Evolutionary conservation across 2,329 filamentous ascomycete genomes (phyloP), one percentile per base, ranked within the genome.

Genomic region (Sporothrix luriei): DNA sequence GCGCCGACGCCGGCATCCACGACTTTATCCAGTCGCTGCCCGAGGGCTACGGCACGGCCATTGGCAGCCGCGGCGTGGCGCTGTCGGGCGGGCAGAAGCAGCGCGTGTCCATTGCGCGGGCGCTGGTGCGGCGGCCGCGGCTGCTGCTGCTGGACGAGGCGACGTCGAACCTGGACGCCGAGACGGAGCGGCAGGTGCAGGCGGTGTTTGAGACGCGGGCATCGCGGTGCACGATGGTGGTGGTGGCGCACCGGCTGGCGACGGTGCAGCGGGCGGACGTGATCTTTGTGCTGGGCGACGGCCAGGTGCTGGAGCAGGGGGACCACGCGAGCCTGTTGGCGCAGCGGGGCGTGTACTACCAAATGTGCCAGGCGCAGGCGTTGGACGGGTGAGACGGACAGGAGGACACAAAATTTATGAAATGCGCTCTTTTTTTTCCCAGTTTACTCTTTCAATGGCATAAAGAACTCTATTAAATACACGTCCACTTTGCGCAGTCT

Each of bases 21-120:
- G 89, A 91, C 46, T 93, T 92, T 77, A 87, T 93, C 74, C 79
- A 83, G 48, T 88, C 85, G 5, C 81, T 93, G 1, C 88, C 90
- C 29, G 59, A 72, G 14, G 73, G 73, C 26, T 72, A 74, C 66
- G 40, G 61, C 43, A 71, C 72, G n/a, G 55, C 40, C 26, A 70
- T 73, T 19, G 72, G 72, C 48, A 72, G 66, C 55, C 67, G 66
- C 38, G 72, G 72, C 6, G 69, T 72, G 1, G 69, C 71, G 1
- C 70, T 73, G 5, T 73, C 71, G 21, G 72, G 72, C 9, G 72
- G 72, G 29, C 72, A 73, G 55, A 73, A 71, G 68, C 72, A 73
- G 70, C 70, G 72, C 33, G 66, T 73, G 16, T 52, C 72, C n/a
- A 73, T 73, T 46, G 72, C 72, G 16, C 55, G 72, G 21, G 72